Evolutionary conservation across 768 basidiomycete genomes (phyloP), one percentile per base, ranked within the genome.

Genomic region (Podaxis mareebaensis): DNA sequence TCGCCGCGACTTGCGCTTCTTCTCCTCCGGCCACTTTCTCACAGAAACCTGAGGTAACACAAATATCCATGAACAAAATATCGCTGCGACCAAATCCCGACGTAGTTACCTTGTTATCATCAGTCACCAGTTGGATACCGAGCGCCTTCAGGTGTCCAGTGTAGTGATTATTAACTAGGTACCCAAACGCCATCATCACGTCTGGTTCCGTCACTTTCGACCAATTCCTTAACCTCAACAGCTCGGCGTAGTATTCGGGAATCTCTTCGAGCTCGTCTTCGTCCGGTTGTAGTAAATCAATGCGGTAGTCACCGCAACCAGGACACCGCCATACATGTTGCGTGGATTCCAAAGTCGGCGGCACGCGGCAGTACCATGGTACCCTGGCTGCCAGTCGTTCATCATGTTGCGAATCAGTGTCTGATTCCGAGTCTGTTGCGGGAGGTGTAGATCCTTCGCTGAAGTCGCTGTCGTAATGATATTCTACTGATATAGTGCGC

Each of bases 381-480:
- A 85, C 71, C 17, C 38, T 51, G 58, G 68, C 51, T 15, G 26
- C 44, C 62, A 67, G 60, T 63, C 13, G 38, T 76, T 53, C 44
- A 39, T 64, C 60, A 53, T 66, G 66, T 66, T 72, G 60, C 52
- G 54, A 59, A 20, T 63, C 56, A 8, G 48, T 7, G 33, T 73
- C 75, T 1, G 71, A 57, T 42, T 79, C 73, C 10, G 79, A 76
- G 48, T 80, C 79, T 1, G 80, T 72, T n/a, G 73, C 77, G 5
- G 79, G 75, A 12, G 73, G 74, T 22, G 82, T 80, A 3, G 85
- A 85, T 6, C 71, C 68, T n/a, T 81, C 80, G 11, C 83, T 83
- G 69, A 88, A 88, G 67, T 89, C 87, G 0, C 83, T 78, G 68
- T 83, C 85, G 65, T 87, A 87, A 11, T 69, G 68, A 59, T 69